phyloP scores from a whole-genome alignment of 140 eudicot genomes.

The Ambrosia hybrid region DNA sequence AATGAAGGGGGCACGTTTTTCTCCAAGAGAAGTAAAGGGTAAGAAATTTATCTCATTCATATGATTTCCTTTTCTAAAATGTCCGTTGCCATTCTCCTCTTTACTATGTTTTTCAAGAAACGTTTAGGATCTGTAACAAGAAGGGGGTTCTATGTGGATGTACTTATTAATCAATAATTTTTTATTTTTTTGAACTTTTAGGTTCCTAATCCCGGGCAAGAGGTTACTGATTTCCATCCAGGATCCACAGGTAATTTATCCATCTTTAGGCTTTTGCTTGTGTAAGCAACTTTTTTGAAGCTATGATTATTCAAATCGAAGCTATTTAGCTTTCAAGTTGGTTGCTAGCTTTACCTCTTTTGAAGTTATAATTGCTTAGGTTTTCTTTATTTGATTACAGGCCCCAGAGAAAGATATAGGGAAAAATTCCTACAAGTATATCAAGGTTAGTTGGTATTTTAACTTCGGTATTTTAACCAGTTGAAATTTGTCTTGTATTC shows the following conservation, averaged over 20 bases:
- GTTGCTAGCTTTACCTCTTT: constrained; percentile 2
- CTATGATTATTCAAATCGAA: neutral
- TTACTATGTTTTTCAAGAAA: no score
- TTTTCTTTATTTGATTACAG: constrained; percentile 41
- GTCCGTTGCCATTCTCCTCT: no score
- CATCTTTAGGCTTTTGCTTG: constrained; percentile 2
- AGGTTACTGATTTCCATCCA: constrained; percentile 68
- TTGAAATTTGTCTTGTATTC: no score
- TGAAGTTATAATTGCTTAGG: constrained; percentile 3
- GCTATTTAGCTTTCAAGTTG: constrained; percentile 4
- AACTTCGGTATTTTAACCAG: neutral
- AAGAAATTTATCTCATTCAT: constrained; percentile 7
- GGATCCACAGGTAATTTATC: constrained; percentile 79
- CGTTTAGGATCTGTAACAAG: no score
- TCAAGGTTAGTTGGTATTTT: constrained; percentile 53
- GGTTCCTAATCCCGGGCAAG: constrained; percentile 51
- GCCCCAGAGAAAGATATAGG: constrained; percentile 92
- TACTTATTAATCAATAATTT: neutral
- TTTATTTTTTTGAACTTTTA: constrained; percentile 19
- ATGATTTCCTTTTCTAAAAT: no score
- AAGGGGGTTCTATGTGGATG: no score
- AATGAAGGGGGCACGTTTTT: constrained; percentile 73
- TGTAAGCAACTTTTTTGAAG: neutral
- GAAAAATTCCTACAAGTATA: constrained; percentile 88
- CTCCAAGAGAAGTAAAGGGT: constrained; percentile 77